A percentile compares a stretch with the other conserved stretches of the same genome.
Evolutionary conservation across 2,329 filamentous ascomycete species (phyloP).

Genomic region (Ophiostoma ulmi): DNA sequence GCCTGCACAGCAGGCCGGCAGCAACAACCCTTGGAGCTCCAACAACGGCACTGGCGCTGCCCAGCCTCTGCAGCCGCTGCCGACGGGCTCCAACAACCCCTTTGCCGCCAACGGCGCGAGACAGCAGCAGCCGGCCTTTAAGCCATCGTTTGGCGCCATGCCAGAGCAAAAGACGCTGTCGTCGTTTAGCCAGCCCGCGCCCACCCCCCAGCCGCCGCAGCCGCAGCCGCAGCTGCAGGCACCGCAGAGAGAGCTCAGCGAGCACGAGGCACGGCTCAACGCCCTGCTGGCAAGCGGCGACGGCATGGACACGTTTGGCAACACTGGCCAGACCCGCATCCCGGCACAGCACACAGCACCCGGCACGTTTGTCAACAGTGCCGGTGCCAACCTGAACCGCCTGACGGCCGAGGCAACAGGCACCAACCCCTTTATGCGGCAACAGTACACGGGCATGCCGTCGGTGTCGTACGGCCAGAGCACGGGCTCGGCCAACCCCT

Average conservation of each 20-base stretch:
- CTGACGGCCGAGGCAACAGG: conserved; percentile 67
- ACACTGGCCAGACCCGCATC: conserved; percentile 92
- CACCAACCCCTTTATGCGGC: conserved; percentile 83
- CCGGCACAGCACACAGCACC: conserved; percentile 95
- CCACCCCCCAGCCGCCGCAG: conserved; percentile 39
- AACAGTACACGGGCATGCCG: conserved; percentile 76
- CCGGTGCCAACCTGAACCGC: conserved; percentile 70
- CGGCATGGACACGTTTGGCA: conserved; percentile 94
- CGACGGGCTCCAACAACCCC: conserved; percentile 96
- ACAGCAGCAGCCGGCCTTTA: conserved; percentile 34
- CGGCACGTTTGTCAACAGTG: conserved; percentile 93
- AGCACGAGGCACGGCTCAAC: conserved; percentile 73
- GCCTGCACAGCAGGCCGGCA: conserved; percentile 68
- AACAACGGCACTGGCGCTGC: conserved; percentile 52
- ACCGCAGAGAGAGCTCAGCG: conserved; percentile 53
- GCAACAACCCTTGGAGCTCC: conserved; percentile 91
- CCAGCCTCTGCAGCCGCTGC: conserved; percentile 68
- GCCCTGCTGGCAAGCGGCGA: conserved; percentile 80
- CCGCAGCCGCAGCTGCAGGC: conserved; percentile 40
- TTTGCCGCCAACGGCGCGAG: conserved; percentile 54
- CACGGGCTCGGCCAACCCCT: conserved; percentile 50
- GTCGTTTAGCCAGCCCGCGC: conserved; percentile 47
- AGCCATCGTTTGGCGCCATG: conserved; percentile 62
- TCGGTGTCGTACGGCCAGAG: conserved; percentile 54
- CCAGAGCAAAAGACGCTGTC: conserved; percentile 78